phyloP scores from a whole-genome alignment of 352 stramenopile genomes.

The Thalassiosira livingstoniorum region DNA sequence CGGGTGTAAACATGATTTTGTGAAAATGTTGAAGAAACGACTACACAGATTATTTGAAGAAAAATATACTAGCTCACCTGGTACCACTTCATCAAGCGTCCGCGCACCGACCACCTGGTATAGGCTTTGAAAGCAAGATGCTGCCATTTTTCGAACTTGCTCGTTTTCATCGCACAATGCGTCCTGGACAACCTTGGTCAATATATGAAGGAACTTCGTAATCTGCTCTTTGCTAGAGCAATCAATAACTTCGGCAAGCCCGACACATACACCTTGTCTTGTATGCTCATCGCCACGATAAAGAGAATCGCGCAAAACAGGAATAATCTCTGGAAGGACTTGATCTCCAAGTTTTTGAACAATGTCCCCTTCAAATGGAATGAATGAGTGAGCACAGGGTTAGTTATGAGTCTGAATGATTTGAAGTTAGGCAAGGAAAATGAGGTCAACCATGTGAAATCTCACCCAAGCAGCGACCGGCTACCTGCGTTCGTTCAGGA shows the following conservation, averaged over 20 bases:
- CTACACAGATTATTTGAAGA: too few relatives aligned
- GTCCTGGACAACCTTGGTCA: constrained; percentile 97
- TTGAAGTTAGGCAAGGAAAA: too few relatives aligned
- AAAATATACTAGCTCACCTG: too few relatives aligned
- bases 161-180: constrained; percentile 95
- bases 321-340: constrained; percentile 98
- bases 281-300: constrained; percentile 84
- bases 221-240: constrained; percentile 96
- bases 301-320: constrained; percentile 95
- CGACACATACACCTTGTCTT: constrained; percentile 95
- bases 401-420: too few relatives aligned
- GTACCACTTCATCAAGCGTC: constrained; percentile 97
- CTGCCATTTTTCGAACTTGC: constrained; percentile 90
- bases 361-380: too few relatives aligned
- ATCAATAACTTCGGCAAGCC: constrained; percentile 97
- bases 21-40: too few relatives aligned
- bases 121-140: constrained; percentile 96
- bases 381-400: too few relatives aligned
- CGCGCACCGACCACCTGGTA: constrained; percentile 94
- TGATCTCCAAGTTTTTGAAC: constrained; percentile 99
- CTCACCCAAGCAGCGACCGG: constrained; percentile 92
- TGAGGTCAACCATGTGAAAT: too few relatives aligned
- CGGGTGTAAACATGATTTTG: too few relatives aligned
- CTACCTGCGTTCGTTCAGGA: constrained; percentile 84
- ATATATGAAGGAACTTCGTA: constrained; percentile 95